Conservation (phyloP, 2,329 filamentous ascomycete genomes). For the Gnomoniopsis sp. region DNA sequence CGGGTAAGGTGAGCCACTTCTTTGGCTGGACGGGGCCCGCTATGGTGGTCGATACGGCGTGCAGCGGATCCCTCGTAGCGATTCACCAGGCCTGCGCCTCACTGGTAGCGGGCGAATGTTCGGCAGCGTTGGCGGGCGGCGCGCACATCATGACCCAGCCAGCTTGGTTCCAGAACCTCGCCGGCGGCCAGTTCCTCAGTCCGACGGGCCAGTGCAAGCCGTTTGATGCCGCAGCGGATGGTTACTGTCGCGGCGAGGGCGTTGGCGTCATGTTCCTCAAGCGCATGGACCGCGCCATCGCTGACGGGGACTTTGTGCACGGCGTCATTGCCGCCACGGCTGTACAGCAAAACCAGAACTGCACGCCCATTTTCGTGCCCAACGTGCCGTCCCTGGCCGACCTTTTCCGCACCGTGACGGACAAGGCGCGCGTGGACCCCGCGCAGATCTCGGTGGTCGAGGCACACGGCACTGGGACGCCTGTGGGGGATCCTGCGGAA, state of each 20-base stretch:
- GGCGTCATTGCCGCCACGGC: constrained; percentile 33
- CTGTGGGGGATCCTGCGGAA: constrained; percentile 34
- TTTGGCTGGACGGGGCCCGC: constrained; percentile 32
- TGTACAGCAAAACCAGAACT: constrained; percentile 38
- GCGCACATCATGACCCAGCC: constrained; percentile 26
- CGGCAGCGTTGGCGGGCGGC: constrained; percentile 29
- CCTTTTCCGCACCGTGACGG: constrained; percentile 29
- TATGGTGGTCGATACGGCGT: constrained; percentile 32
- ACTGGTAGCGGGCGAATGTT: constrained; percentile 27
- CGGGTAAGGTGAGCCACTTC: constrained; percentile 28
- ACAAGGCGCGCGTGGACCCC: constrained; percentile 20
- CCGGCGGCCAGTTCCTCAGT: constrained; percentile 29
- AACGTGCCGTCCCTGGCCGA: constrained; percentile 22
- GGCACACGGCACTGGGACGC: constrained; percentile 42
- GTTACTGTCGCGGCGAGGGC: constrained; percentile 52
- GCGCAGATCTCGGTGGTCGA: constrained; percentile 29
- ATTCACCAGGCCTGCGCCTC: constrained; percentile 32
- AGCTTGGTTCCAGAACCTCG: constrained; percentile 18
- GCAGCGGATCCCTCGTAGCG: constrained; percentile 33
- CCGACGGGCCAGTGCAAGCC: constrained; percentile 30
- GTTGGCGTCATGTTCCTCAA: constrained; percentile 43
- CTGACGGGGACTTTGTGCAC: constrained; percentile 41
- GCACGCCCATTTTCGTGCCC: constrained; percentile 25
- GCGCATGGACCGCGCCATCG: constrained; percentile 39
- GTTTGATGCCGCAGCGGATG: constrained; percentile 34